Evolutionary conservation across 2,329 filamentous ascomycete genomes (phyloP).

Genomic region (Fusarium foetens): DNA sequence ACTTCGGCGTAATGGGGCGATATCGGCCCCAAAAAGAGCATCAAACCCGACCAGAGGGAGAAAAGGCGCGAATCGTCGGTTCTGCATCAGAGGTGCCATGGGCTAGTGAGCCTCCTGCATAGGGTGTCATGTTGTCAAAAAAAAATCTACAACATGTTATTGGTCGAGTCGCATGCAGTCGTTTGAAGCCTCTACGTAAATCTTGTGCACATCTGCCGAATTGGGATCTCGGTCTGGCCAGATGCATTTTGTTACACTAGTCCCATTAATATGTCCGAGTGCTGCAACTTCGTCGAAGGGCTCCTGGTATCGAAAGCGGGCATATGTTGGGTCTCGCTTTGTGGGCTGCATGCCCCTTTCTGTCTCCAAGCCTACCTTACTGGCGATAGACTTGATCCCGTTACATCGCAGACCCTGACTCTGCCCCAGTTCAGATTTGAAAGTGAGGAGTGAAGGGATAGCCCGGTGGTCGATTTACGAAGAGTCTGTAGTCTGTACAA

Average conservation of each 20-base stretch:
- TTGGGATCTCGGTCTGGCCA: constrained; percentile 40
- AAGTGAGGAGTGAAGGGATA: not conserved
- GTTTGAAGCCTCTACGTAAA: constrained; percentile 27
- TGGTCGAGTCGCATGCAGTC: constrained; percentile 8
- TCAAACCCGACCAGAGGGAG: not conserved
- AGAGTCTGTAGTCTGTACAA: constrained; percentile 8
- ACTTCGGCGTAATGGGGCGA: not conserved
- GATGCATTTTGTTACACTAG: constrained; percentile 24
- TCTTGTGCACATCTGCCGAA: constrained; percentile 13
- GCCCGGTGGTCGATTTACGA: not conserved
- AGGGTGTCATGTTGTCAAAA: constrained; percentile 7
- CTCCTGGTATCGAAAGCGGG: not conserved
- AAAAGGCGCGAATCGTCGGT: not conserved
- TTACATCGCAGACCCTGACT: constrained; percentile 17
- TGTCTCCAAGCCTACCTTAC: constrained; percentile 13
- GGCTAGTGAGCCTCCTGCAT: not conserved
- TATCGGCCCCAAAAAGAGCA: not conserved
- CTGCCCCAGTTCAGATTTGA: constrained; percentile 4
- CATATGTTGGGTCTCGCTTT: not conserved
- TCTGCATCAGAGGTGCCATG: not conserved
- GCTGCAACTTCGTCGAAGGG: not conserved
- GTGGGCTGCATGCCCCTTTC: constrained; percentile 9
- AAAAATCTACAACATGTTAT: constrained; percentile 6
- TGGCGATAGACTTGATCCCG: not conserved
- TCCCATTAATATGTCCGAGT: not conserved